These are phyloP conservation scores for Phellopilus nigrolimitatus DNA, from an alignment of 1,284 basidiomycete species.

Conservation along the genomic window DNA sequence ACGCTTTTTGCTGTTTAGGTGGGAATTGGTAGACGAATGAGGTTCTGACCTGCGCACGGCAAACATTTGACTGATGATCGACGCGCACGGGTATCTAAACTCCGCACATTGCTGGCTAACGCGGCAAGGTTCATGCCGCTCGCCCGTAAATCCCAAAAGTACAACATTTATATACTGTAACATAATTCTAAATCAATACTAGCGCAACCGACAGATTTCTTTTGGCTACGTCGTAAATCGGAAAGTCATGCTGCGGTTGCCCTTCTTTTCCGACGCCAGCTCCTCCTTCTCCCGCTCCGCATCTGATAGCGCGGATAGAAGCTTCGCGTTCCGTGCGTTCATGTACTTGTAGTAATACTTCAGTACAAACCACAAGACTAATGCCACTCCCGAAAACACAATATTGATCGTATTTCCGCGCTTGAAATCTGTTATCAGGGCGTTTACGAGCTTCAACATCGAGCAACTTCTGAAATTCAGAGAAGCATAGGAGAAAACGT, in stretches of 20 bases:
- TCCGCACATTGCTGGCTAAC: too few relatives aligned
- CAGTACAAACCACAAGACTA: slow-evolving; percentile 33
- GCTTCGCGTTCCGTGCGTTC: slow-evolving; percentile 27
- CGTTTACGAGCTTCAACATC: not conserved
- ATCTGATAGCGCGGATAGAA: slow-evolving; percentile 25
- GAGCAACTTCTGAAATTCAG: not conserved
- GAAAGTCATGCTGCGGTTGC: slow-evolving; percentile 33
- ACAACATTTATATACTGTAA: too few relatives aligned
- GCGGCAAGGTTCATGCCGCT: too few relatives aligned
- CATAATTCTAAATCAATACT: too few relatives aligned
- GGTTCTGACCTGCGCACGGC: too few relatives aligned
- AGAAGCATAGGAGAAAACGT: not conserved
- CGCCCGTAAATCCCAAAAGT: too few relatives aligned
- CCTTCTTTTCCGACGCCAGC: slow-evolving; percentile 27
- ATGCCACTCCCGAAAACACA: slow-evolving; percentile 30
- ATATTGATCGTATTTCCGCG: slow-evolving; percentile 37
- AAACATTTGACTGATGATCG: too few relatives aligned
- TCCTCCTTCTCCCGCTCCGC: slow-evolving; percentile 28
- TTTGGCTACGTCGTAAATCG: slow-evolving; percentile 29
- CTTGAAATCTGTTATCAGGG: slow-evolving; percentile 30
- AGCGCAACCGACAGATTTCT: not conserved
- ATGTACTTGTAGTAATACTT: slow-evolving; percentile 30
- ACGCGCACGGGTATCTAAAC: too few relatives aligned
- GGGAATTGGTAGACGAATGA: too few relatives aligned
- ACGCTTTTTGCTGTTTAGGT: too few relatives aligned